These are phyloP conservation scores for Acer yangbiense DNA, from an alignment of 345 rosid species.

Conservation along the genomic window DNA sequence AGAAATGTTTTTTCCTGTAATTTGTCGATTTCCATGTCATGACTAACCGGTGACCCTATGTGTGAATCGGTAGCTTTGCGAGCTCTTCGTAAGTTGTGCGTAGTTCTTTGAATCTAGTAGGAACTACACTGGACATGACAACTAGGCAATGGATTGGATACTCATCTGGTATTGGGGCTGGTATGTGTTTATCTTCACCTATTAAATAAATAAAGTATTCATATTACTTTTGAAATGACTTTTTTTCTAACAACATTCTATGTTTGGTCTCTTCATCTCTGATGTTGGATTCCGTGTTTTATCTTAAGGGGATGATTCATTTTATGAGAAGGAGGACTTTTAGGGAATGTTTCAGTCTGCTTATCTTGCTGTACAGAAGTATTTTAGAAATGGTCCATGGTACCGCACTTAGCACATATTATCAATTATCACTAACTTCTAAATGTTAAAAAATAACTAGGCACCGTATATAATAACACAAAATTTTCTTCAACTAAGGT, in stretches of 20 bases:
- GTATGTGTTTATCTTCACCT: slow-evolving; percentile 38
- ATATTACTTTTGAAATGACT: neutral
- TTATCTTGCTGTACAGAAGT: slow-evolving; percentile 86
- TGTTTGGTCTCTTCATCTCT: slow-evolving; percentile 20
- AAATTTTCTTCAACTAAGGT: neutral
- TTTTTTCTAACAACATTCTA: slow-evolving; percentile 6
- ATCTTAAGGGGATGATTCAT: slow-evolving; percentile 88
- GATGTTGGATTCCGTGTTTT: slow-evolving; percentile 26
- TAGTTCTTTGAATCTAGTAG: slow-evolving; percentile 81
- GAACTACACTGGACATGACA: slow-evolving; percentile 80
- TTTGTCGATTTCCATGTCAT: slow-evolving; percentile 34
- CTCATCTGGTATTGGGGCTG: slow-evolving; percentile 97
- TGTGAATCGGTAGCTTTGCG: slow-evolving; percentile 85
- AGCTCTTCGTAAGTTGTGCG: slow-evolving; percentile 89
- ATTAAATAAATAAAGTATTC: too few relatives aligned
- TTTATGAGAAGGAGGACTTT: slow-evolving; percentile 93
- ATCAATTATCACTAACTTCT: neutral
- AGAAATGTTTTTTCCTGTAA: slow-evolving; percentile 25
- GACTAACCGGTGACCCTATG: slow-evolving; percentile 82
- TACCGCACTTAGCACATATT: slow-evolving; percentile 31
- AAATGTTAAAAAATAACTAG: neutral
- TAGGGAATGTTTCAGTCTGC: slow-evolving; percentile 97
- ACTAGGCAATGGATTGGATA: slow-evolving; percentile 90
- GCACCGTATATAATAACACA: neutral
- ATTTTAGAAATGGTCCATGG: slow-evolving; percentile 96